Evolutionary conservation across 306 rosid species (phyloP).

Genomic region (Quercus mongolica): DNA sequence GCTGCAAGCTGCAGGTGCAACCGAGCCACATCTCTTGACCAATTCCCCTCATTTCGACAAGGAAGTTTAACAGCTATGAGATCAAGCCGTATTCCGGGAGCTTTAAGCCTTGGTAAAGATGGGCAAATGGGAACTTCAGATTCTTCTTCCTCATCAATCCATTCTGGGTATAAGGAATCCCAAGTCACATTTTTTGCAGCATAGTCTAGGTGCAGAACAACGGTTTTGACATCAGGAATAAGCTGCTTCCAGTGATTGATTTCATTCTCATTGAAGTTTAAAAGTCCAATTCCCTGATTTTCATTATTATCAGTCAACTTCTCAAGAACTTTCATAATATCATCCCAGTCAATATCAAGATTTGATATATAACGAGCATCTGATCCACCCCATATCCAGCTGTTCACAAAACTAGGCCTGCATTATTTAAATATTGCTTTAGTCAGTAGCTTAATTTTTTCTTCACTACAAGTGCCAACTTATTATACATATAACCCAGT

Average conservation of each 20-base stretch:
- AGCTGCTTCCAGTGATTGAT: slow-evolving; percentile 55
- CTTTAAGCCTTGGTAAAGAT: slow-evolving; percentile 56
- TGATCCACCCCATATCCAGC: slow-evolving; percentile 90
- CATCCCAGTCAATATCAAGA: slow-evolving; percentile 53
- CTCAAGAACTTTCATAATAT: slow-evolving; percentile 38
- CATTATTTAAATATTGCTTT: not conserved
- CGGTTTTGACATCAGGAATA: slow-evolving; percentile 50
- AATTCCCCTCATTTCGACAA: slow-evolving; percentile 59
- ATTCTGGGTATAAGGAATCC: slow-evolving; percentile 86
- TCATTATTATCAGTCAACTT: slow-evolving; percentile 38
- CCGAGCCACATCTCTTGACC: slow-evolving; percentile 94
- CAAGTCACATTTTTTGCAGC: slow-evolving; percentile 68
- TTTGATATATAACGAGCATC: slow-evolving; percentile 58
- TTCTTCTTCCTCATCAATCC: slow-evolving; percentile 97
- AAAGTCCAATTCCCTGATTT: slow-evolving; percentile 65
- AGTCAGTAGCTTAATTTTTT: not conserved
- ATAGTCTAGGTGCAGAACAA: slow-evolving; percentile 47
- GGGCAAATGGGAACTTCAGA: slow-evolving; percentile 78
- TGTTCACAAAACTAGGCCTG: slow-evolving; percentile 34
- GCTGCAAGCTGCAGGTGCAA: slow-evolving; percentile 89
- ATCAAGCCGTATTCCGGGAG: slow-evolving; percentile 63
- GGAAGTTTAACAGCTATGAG: slow-evolving; percentile 85
- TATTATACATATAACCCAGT: not conserved
- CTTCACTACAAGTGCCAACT: too few relatives aligned
- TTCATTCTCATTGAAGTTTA: slow-evolving; percentile 69